Base-by-base conservation (phyloP, 805 yeast genomes). In the Saccharomycopsis fermentans region DNA sequence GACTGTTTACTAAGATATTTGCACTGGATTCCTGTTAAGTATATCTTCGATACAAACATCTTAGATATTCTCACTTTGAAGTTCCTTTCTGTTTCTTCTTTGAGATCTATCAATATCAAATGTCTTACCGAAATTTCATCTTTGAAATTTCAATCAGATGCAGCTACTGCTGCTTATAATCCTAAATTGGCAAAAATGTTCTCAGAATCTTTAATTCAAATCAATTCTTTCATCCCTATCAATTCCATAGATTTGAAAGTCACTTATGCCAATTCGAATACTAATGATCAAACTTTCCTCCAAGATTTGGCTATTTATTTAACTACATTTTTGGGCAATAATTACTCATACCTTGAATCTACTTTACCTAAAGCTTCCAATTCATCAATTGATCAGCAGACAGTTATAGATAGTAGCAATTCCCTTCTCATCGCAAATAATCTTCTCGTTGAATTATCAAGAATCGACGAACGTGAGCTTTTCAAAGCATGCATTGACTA, bases 401-500 rank as follows among this genome's bases (percentile, higher is more conserved):
- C 76, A 58, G 63, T 67, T 27, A 81, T 79, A 63, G 82, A 78
- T 43, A 71, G 74, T 57, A 79, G 80, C 66, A 85, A 81, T 26
- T 72, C 90, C 55, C 74, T 90, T 59, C 69, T 86, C 58, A 80
- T 82, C 57, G 82, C 95, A 1, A 96, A 91, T 69, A 80, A 81
- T 68, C 90, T 90, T 71, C 76, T 94, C 65, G 81, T 94, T 64
- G 86, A 86, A 66, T 77, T 94, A 59, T 90, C 97, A 6, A 82
- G 85, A 69, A 87, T 94, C 65, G 96, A 92, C 63, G 99, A 94
- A 73, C 81, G 99, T 66, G 99, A 94, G 73, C 77, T 94, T 64
- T 94, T 94, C 76, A 94, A 94, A 71, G 91, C 95, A 52, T 89
- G 96, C 67, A 79, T 94, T 64, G 99, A 94, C 70, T 94, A 91